Evolutionary conservation across 257 asterid species (phyloP), one percentile per base, ranked within the genome.

Genomic region (Solanum boliviense): DNA sequence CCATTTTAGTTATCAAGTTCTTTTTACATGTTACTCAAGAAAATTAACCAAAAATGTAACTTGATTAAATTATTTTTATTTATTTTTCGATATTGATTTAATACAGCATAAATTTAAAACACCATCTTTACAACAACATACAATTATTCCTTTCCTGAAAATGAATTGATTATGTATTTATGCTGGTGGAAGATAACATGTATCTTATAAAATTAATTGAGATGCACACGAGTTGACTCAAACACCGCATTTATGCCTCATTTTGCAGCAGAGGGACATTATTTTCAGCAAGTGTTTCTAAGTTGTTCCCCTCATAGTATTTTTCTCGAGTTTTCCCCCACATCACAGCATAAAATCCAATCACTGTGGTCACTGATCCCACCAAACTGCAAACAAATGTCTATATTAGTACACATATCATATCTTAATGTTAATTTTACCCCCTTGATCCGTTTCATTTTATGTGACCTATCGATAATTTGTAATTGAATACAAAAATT

Each of bases 281-380:
- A 78, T 78, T 78, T 18, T 78, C 23, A 16, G 23, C 23, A 23
- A n/a, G 84, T 9, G 68, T 31, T 84, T 52, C 86, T 38, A 15
- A 58, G 32, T 34, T 52, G 13, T 83, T 83, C 71, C 39, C 25
- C 27, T 48, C 36, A 29, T 13, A 56, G 72, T 84, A 21, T 52
- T 89, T 71, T 78, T 89, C 94, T 73, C 65, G 82, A 5, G 93
- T 91, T 86, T 81, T 92, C 0, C 95, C 95, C 95, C 94, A 93
- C 72, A 92, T 89, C 67, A 93, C 95, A 20, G 81, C 93, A 70
- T 92, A 71, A 71, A 71, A 71, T 2, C 76, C 39, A 71, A 71
- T 15, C 12, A 71, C 76, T 71, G 76, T 71, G 91, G 83, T 92
- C 91, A 62, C 93, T 93, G 35, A 48, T 68, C 95, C 95, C 75